Evolutionary conservation across 2,329 filamentous ascomycete genomes (phyloP), one percentile per base, ranked within the genome.

Genomic region (Epicoccum nigrum): DNA sequence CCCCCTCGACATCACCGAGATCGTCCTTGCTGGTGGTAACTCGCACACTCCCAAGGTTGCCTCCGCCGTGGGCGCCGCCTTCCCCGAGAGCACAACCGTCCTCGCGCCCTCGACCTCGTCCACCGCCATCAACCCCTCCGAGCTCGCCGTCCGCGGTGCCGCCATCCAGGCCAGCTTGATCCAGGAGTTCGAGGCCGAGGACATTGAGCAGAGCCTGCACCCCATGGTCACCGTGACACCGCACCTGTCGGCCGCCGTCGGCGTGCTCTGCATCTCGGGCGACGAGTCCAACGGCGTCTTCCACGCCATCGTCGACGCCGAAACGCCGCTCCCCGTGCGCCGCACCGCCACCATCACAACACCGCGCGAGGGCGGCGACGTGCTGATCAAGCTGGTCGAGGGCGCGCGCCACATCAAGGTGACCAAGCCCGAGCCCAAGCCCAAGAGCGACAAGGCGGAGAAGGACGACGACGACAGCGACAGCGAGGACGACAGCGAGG

Each of bases 151-250:
- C 57, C 87, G 94, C 59, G 94, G 94, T 70, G 94, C 94, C 55
- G 93, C 94, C 25, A 91, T 99, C 65, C 94, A 99, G 78, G 94
- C 94, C 30, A 95, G 88, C 54, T 81, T 99, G 58, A 91, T 99
- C 74, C 87, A 92, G 75, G 93, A 96, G 75, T 99, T 96, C 76
- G 94, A 99, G 67, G 83, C 86, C 63, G 87, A 91, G 61, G 93
- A 97, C 71, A 95, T 99, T 64, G 90, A 95, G 73, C 92, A 97
- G 81, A 96, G 90, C 57, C 96, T 92, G 39, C 93, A 99, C 80
- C 88, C 94, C 44, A 90, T 92, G 71, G 92, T 99, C 59, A 97
- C 93, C 27, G 93, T 92, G 13, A 92, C 95, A 44, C 91, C 92
- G 65, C 94, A 99, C 79, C 86, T 96, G 58, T 82, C 85, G 64